A percentile compares a stretch with the other conserved stretches of the same genome.
Conservation (phyloP, 2,329 filamentous ascomycete species). For the Cadophora luteo-olivacea region DNA sequence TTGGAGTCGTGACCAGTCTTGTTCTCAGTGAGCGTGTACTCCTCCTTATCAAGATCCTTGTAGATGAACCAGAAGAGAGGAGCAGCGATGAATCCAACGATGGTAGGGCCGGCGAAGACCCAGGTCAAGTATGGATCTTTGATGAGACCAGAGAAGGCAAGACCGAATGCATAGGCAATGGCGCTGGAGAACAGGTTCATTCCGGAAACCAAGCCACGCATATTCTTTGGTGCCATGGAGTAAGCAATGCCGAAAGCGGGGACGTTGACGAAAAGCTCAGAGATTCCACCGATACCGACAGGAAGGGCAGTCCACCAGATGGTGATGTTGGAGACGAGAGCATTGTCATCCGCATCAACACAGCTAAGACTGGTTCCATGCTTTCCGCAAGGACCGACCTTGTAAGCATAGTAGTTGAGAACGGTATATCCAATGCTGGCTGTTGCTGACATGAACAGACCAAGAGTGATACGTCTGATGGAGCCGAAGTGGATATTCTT, state of each 20-base stretch:
- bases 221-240: constrained; percentile 56
- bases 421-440: constrained; percentile 64
- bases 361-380: constrained; percentile 39
- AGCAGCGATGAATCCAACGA: constrained; percentile 52
- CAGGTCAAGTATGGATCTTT: constrained; percentile 57
- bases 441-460: constrained; percentile 69
- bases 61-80: constrained; percentile 55
- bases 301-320: constrained; percentile 60
- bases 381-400: constrained; percentile 62
- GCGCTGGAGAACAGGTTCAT: constrained; percentile 56
- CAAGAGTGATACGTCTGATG: constrained; percentile 75
- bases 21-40: constrained; percentile 50
- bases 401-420: constrained; percentile 68
- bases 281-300: constrained; percentile 58
- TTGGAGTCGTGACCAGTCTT: constrained; percentile 25
- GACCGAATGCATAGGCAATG: constrained; percentile 53
- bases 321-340: constrained; percentile 35
- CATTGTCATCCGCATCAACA: constrained; percentile 31
- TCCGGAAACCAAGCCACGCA: constrained; percentile 57
- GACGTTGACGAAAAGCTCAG: constrained; percentile 59
- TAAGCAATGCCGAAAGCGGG: constrained; percentile 60
- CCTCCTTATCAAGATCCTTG: constrained; percentile 54
- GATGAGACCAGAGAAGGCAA: constrained; percentile 54
- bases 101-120: constrained; percentile 57
- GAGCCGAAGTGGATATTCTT: constrained; percentile 71